Evolutionary conservation across 441 rosid species (phyloP).

Genomic region (Jatropha podagrica): DNA sequence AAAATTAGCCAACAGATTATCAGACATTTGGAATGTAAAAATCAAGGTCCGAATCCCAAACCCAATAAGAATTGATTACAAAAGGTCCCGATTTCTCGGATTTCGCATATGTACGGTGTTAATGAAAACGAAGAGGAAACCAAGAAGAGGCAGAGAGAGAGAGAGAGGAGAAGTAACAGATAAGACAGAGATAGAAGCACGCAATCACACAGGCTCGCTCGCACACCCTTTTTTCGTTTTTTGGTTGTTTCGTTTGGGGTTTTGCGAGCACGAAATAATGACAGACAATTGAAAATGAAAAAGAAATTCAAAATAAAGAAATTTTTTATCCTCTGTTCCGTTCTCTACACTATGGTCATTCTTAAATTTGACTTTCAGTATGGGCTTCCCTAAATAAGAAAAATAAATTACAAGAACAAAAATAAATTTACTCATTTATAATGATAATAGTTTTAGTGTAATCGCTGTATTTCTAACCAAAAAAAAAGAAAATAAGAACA

Average conservation of each 20-base stretch:
- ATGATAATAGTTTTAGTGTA: too few relatives aligned
- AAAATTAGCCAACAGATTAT: neutral
- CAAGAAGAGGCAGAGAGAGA: constrained; percentile 16
- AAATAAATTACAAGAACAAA: too few relatives aligned
- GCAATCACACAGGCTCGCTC: neutral
- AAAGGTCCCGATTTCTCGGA: neutral
- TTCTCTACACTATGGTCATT: too few relatives aligned
- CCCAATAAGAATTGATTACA: neutral
- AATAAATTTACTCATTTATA: too few relatives aligned
- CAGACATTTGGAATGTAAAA: neutral
- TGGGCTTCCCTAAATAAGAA: too few relatives aligned
- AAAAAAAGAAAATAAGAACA: too few relatives aligned
- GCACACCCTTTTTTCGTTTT: neutral
- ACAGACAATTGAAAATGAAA: too few relatives aligned
- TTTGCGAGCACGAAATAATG: neutral
- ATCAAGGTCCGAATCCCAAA: neutral
- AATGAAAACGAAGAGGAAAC: neutral
- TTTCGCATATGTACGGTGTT: neutral
- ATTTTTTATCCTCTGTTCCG: too few relatives aligned
- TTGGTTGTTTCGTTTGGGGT: neutral
- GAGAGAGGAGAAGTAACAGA: constrained; percentile 15
- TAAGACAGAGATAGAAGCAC: constrained; percentile 22
- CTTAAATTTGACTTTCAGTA: too few relatives aligned
- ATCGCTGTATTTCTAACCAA: too few relatives aligned
- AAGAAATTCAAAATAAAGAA: neutral